Conservation (phyloP, 2,329 filamentous ascomycete species). For the Scedosporium apiospermum region DNA sequence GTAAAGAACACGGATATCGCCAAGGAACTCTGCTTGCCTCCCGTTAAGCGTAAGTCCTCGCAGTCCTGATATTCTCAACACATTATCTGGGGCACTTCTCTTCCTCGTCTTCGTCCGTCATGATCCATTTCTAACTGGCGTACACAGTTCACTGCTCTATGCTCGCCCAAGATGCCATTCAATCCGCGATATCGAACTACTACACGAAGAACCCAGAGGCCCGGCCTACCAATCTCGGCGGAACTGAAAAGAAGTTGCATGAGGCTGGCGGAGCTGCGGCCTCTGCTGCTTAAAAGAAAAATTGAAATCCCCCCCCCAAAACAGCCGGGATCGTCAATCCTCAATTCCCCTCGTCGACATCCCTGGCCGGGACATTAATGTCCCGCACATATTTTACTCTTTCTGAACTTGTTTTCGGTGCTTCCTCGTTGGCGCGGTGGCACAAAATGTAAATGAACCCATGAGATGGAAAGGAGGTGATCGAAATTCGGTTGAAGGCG, state of each 20-base stretch:
- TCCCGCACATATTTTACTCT: not conserved
- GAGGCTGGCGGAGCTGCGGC: not conserved
- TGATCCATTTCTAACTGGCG: not conserved
- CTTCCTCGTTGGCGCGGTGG: not conserved
- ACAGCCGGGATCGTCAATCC: too few species aligned
- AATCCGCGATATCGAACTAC: constrained; percentile 82
- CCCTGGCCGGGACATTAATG: not conserved
- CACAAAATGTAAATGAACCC: constrained; percentile 1
- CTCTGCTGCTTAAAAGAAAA: not conserved
- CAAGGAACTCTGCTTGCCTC: constrained; percentile 83
- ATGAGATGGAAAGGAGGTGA: not conserved
- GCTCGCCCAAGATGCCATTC: constrained; percentile 86
- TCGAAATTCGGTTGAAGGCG: not conserved
- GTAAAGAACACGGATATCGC: constrained; percentile 98
- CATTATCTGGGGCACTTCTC: too few species aligned
- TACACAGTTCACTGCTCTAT: constrained; percentile 75
- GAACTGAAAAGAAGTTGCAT: constrained; percentile 42
- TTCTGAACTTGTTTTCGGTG: not conserved
- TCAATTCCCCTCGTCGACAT: not conserved
- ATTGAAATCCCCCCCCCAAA: not conserved
- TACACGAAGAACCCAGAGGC: constrained; percentile 59
- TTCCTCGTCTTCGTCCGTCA: not conserved
- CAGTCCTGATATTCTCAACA: not conserved
- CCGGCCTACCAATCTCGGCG: constrained; percentile 64
- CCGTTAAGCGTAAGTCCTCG: constrained; percentile 67